Conservation (phyloP, 2,329 filamentous ascomycete genomes). For the Nemania sp. region DNA sequence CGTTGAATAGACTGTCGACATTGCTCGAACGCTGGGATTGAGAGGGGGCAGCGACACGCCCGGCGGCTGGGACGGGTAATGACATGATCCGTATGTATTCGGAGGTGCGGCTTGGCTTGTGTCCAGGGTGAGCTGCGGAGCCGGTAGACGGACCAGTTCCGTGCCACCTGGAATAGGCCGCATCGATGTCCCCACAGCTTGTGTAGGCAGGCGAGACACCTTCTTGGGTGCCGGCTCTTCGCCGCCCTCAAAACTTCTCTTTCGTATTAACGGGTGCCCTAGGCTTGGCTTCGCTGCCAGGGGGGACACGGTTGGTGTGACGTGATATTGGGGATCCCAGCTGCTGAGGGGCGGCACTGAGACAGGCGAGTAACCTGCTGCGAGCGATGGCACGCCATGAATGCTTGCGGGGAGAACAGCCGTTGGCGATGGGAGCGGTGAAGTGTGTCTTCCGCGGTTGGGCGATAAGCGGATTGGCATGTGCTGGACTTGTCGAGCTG, state of each 20-base stretch:
- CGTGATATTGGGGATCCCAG: conserved; percentile 46
- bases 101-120: conserved; percentile 45
- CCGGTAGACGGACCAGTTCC: conserved; percentile 59
- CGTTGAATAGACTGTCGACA: conserved; percentile 74
- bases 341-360: conserved; percentile 37
- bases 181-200: conserved; percentile 30
- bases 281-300: conserved; percentile 51
- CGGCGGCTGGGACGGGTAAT: conserved; percentile 48
- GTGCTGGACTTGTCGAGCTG: conserved; percentile 37
- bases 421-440: conserved; percentile 57
- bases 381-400: conserved; percentile 42
- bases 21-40: conserved; percentile 65
- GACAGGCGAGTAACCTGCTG: conserved; percentile 48
- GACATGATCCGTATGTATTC: conserved; percentile 40
- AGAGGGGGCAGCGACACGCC: conserved; percentile 65
- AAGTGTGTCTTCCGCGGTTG: conserved; percentile 44
- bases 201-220: conserved; percentile 40
- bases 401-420: conserved; percentile 40
- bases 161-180: conserved; percentile 29
- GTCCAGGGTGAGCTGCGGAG: conserved; percentile 71
- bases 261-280: conserved; percentile 47
- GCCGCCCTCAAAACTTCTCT: conserved; percentile 54
- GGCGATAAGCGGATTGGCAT: conserved; percentile 47
- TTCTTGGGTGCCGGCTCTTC: conserved; percentile 63
- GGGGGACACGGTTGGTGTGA: conserved; percentile 50